phyloP scores from a whole-genome alignment of 805 yeast genomes.

The Tetrapisispora phaffii region DNA sequence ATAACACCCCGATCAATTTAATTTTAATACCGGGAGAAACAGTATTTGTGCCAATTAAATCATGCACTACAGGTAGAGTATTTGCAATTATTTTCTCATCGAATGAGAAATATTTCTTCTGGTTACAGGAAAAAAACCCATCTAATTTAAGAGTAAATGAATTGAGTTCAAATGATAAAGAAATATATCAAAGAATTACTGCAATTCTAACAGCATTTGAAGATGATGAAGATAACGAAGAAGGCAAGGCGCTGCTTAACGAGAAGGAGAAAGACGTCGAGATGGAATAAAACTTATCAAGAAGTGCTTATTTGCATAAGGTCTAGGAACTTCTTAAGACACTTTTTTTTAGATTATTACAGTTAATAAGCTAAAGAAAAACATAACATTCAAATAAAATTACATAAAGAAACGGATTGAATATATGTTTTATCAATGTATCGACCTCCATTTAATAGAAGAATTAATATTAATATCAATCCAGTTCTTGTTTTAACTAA shows the following conservation, averaged over 20 bases:
- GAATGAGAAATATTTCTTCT: conserved; percentile 46
- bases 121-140: conserved; percentile 68
- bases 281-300: background rate
- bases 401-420: too few species aligned
- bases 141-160: conserved; percentile 37
- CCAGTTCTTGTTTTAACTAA: too few species aligned
- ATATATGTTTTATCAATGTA: too few species aligned
- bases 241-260: conserved; percentile 4
- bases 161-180: conserved; percentile 49
- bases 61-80: conserved; percentile 70
- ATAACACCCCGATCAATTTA: conserved; percentile 31
- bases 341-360: too few species aligned
- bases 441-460: too few species aligned
- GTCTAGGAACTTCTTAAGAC: background rate
- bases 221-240: conserved; percentile 14
- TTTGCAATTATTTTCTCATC: conserved; percentile 59
- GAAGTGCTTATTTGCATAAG: background rate
- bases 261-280: conserved; percentile 3
- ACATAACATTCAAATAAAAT: too few species aligned
- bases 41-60: conserved; percentile 55
- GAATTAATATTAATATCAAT: too few species aligned
- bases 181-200: conserved; percentile 40
- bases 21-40: conserved; percentile 81
- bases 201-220: conserved; percentile 35
- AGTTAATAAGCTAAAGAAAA: too few species aligned